A percentile compares a stretch with the other conserved stretches of the same genome.
These are phyloP conservation scores for Chlorella sp. DNA, from an alignment of 139 green algal genomes.

Conservation along the genomic window DNA sequence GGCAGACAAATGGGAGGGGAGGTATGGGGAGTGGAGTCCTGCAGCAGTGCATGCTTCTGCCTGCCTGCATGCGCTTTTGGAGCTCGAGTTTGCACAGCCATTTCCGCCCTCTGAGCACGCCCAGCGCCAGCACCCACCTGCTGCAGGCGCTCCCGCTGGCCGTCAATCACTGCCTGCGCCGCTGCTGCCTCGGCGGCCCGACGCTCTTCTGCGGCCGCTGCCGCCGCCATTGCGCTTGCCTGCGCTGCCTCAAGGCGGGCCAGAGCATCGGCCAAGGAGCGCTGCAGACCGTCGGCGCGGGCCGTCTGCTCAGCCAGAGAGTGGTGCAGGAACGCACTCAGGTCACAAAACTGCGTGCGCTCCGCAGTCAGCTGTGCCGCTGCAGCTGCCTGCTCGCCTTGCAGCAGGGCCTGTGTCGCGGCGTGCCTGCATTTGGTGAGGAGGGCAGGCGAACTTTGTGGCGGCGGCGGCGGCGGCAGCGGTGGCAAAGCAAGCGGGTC, in stretches of 20 bases:
- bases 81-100: no score
- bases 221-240: slow-evolving; percentile 12
- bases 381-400: slow-evolving; percentile 70
- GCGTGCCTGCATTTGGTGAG: neutral
- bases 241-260: slow-evolving; percentile 46
- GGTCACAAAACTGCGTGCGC: slow-evolving; percentile 78
- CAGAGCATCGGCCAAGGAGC: slow-evolving; percentile 55
- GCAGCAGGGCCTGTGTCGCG: slow-evolving; percentile 55
- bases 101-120: no score
- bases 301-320: slow-evolving; percentile 68
- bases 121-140: slow-evolving; percentile 44
- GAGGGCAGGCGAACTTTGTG: neutral
- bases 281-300: slow-evolving; percentile 55
- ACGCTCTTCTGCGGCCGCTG: neutral
- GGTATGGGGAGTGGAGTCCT: no score
- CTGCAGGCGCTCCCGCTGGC: slow-evolving; percentile 47
- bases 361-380: slow-evolving; percentile 76
- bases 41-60: no score
- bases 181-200: neutral
- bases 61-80: no score
- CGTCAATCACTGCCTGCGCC: neutral
- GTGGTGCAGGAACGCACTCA: slow-evolving; percentile 83
- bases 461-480: neutral
- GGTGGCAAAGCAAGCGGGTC: neutral
- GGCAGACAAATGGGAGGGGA: slow-evolving; percentile 39